These are phyloP conservation scores for Rhizopus delemar DNA, from an alignment of 371 early-diverging fungal genomes.

Conservation along the genomic window DNA sequence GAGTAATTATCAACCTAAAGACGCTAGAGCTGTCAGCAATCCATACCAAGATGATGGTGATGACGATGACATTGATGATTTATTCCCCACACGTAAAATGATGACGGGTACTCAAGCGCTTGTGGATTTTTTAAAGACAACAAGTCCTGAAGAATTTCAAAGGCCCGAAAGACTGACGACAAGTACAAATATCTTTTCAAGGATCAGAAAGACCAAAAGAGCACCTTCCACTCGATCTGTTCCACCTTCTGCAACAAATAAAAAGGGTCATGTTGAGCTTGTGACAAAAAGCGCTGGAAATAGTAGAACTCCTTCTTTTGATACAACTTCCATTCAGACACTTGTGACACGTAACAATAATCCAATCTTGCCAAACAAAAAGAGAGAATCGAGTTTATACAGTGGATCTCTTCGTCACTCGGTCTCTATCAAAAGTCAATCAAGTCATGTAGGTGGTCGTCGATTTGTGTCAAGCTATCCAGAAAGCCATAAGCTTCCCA, in stretches of 20 bases:
- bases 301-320: slow-evolving; percentile 23
- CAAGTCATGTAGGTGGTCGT: slow-evolving; percentile 13
- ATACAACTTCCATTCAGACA: slow-evolving; percentile 20
- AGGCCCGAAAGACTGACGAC: slow-evolving; percentile 27
- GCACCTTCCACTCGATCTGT: slow-evolving; percentile 26
- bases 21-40: slow-evolving; percentile 23
- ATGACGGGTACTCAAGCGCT: slow-evolving; percentile 46
- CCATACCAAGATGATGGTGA: slow-evolving; percentile 21
- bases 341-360: slow-evolving; percentile 25
- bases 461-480: slow-evolving; percentile 1
- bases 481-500: slow-evolving; percentile 5
- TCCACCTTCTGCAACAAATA: slow-evolving; percentile 12
- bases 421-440: slow-evolving; percentile 27
- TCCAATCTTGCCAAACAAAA: slow-evolving; percentile 40
- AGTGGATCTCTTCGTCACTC: slow-evolving; percentile 43
- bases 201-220: slow-evolving; percentile 31
- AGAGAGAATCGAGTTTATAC: slow-evolving; percentile 42
- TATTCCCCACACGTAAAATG: slow-evolving; percentile 25
- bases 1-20: slow-evolving; percentile 28
- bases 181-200: slow-evolving; percentile 30
- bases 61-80: slow-evolving; percentile 12
- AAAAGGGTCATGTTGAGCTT: slow-evolving; percentile 39
- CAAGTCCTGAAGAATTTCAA: slow-evolving; percentile 53
- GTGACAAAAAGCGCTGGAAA: slow-evolving; percentile 30
- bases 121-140: slow-evolving; percentile 49